Conservation (phyloP, 139 green algal genomes). For the Micractinium sp. region DNA sequence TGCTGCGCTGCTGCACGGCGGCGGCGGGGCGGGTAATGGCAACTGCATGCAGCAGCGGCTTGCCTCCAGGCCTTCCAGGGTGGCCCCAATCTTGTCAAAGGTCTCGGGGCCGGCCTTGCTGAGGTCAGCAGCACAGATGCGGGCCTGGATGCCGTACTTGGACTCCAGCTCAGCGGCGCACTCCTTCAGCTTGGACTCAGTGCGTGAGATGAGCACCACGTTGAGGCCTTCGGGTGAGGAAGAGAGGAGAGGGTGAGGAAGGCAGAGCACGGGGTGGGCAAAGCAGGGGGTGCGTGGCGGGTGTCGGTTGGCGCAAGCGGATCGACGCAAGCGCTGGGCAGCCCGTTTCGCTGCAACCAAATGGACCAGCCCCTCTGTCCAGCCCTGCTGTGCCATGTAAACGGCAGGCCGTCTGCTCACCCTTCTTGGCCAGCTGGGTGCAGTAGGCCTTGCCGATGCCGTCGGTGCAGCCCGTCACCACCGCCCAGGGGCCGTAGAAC, state of each 20-base stretch:
- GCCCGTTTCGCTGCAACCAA: neutral
- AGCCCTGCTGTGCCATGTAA: neutral
- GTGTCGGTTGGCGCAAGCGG: neutral
- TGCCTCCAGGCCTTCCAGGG: slow-evolving; percentile 53
- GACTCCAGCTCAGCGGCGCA: slow-evolving; percentile 49
- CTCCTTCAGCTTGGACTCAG: slow-evolving; percentile 67
- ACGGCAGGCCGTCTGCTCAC: neutral
- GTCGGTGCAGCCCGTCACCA: slow-evolving; percentile 86
- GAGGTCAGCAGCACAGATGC: slow-evolving; percentile 58
- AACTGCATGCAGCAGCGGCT: neutral
- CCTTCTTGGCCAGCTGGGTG: slow-evolving; percentile 56
- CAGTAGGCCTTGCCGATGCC: slow-evolving; percentile 82
- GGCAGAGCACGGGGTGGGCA: neutral
- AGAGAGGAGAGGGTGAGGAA: neutral
- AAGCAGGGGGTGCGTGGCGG: neutral
- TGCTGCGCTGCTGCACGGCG: neutral
- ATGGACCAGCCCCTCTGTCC: too few species aligned
- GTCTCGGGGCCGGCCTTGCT: slow-evolving; percentile 31
- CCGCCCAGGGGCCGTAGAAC: slow-evolving; percentile 61
- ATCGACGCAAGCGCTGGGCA: neutral
- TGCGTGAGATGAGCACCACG: slow-evolving; percentile 80
- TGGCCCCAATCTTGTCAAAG: slow-evolving; percentile 29
- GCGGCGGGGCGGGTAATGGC: neutral
- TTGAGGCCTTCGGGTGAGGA: slow-evolving; percentile 61
- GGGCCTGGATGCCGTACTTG: slow-evolving; percentile 64